Evolutionary conservation across 1,139 yeast genomes (phyloP).

Genomic region (Kodamaea alishanica): DNA sequence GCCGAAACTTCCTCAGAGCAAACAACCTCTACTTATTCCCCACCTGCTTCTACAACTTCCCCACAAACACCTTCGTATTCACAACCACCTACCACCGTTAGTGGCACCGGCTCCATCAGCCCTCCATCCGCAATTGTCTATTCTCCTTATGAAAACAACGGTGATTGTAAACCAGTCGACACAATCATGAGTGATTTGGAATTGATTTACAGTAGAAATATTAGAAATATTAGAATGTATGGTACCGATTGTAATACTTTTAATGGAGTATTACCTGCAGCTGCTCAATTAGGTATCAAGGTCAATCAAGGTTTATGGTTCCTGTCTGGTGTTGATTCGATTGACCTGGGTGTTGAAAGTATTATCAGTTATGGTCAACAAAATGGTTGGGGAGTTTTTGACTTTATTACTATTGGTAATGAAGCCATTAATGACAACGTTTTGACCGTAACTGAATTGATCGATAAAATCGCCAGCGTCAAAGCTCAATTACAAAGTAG

Average conservation of each 20-base stretch:
- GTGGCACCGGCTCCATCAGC: conserved; percentile 14
- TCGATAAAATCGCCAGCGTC: conserved; percentile 60
- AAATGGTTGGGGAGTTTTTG: conserved; percentile 66
- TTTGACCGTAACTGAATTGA: conserved; percentile 55
- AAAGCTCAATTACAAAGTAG: conserved; percentile 54
- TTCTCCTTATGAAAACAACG: conserved; percentile 72
- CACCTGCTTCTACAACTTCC: conserved; percentile 11
- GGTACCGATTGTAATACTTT: conserved; percentile 82
- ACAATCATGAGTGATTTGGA: conserved; percentile 58
- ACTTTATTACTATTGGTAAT: conserved; percentile 76
- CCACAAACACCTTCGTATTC: conserved; percentile 11
- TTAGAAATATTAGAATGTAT: conserved; percentile 65
- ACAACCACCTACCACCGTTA: conserved; percentile 14
- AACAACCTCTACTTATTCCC: conserved; percentile 9
- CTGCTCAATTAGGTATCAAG: conserved; percentile 57
- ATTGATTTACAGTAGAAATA: conserved; percentile 56
- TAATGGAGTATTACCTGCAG: conserved; percentile 60
- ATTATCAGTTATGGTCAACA: conserved; percentile 52
- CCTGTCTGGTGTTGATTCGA: conserved; percentile 59
- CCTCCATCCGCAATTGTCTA: conserved; percentile 64
- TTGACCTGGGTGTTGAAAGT: conserved; percentile 55
- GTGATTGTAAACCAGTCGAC: conserved; percentile 58
- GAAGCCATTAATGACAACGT: conserved; percentile 72
- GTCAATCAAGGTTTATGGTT: conserved; percentile 91
- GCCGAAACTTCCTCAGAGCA: conserved; percentile 4